A percentile compares a stretch with the other conserved stretches of the same genome.
Conservation (phyloP, 805 yeast species). For the Candida maris region DNA sequence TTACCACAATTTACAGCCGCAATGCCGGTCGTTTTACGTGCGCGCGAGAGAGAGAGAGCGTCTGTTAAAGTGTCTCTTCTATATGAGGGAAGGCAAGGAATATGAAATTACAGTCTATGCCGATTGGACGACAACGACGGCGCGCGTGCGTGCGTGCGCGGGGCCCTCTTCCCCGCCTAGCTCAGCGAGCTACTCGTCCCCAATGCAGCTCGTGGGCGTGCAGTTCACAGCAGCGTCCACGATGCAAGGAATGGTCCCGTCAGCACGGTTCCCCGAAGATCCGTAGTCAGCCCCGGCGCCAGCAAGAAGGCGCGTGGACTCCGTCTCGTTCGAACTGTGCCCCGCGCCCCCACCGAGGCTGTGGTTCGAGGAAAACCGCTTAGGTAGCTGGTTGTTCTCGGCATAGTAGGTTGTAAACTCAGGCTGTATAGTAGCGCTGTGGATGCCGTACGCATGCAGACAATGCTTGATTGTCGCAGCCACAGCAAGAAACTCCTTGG, state of each 20-base stretch:
- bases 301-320: conserved; percentile 18
- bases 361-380: conserved; percentile 24
- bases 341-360: conserved; percentile 5
- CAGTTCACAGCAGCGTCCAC: conserved; percentile 53
- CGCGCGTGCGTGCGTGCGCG: too few relatives aligned
- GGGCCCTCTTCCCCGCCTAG: too few relatives aligned
- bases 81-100: too few relatives aligned
- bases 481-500: conserved; percentile 63
- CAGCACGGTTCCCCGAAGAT: conserved; percentile 31
- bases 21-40: too few relatives aligned
- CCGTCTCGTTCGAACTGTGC: conserved; percentile 4
- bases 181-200: conserved; percentile 2
- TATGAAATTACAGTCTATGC: too few relatives aligned
- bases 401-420: conserved; percentile 55
- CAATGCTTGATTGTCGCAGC: conserved; percentile 75
- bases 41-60: too few relatives aligned
- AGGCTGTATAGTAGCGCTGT: conserved; percentile 94
- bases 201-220: conserved; percentile 42
- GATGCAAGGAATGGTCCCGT: conserved; percentile 38
- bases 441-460: conserved; percentile 80
- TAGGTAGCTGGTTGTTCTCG: conserved; percentile 27
- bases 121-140: too few relatives aligned
- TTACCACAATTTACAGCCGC: too few relatives aligned
- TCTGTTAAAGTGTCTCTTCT: too few relatives aligned
- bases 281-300: conserved; percentile 33